A percentile compares a stretch with the other conserved stretches of the same genome.
These are phyloP conservation scores for Ajuga reptans DNA, from an alignment of 305 asterid species.

Conservation along the genomic window DNA sequence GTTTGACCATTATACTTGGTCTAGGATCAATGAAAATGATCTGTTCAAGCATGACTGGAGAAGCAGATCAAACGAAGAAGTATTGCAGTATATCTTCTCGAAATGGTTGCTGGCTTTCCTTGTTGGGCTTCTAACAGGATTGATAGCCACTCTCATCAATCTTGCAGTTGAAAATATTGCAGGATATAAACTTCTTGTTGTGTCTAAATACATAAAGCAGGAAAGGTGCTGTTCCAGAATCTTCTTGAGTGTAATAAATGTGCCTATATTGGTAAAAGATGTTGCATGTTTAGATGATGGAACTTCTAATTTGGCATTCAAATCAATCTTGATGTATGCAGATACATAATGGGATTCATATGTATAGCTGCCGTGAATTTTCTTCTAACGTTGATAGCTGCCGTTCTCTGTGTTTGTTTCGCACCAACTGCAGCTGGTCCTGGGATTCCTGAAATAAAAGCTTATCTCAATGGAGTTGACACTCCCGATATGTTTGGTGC, in stretches of 20 bases:
- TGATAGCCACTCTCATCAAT: slow-evolving; percentile 66
- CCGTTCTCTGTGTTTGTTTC: slow-evolving; percentile 60
- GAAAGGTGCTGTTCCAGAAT: slow-evolving; percentile 39
- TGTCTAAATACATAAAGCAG: slow-evolving; percentile 42
- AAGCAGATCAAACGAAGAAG: slow-evolving; percentile 62
- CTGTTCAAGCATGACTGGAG: slow-evolving; percentile 95
- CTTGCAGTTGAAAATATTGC: slow-evolving; percentile 79
- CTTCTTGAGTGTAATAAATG: background rate
- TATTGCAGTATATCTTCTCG: slow-evolving; percentile 56
- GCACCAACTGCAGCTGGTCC: slow-evolving; percentile 97
- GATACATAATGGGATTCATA: slow-evolving; percentile 56
- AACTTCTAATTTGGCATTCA: background rate
- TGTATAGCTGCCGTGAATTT: slow-evolving; percentile 50
- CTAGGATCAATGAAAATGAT: slow-evolving; percentile 87
- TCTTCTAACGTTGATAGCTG: slow-evolving; percentile 51
- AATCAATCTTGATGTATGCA: slow-evolving; percentile 33
- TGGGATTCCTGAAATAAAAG: slow-evolving; percentile 88
- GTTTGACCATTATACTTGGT: background rate
- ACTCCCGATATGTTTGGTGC: slow-evolving; percentile 88
- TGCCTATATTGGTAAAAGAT: background rate
- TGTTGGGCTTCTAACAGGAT: slow-evolving; percentile 77
- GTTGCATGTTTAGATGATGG: background rate
- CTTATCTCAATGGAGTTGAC: slow-evolving; percentile 88
- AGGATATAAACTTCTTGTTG: slow-evolving; percentile 69
- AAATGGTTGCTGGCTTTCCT: slow-evolving; percentile 80